Percentiles rank a stretch among this genome's conserved stretches.
phyloP scores from a whole-genome alignment of 2,329 filamentous ascomycete species.

The Diaporthe sp. region DNA sequence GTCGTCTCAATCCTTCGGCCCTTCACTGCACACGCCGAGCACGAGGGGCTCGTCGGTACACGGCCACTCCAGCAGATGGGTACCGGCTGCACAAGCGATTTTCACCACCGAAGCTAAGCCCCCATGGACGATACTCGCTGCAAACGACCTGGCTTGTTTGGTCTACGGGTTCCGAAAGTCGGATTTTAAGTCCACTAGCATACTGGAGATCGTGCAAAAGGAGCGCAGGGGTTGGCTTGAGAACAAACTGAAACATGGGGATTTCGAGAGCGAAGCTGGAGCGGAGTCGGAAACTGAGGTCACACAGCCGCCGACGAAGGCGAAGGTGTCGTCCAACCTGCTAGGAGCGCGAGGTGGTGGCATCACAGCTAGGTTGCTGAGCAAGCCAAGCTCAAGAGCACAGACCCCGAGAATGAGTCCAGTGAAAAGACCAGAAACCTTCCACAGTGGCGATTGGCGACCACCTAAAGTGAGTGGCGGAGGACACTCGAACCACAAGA shows the following conservation, averaged over 20 bases:
- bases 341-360: constrained; percentile 80
- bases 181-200: constrained; percentile 94
- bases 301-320: constrained; percentile 50
- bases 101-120: constrained; percentile 94
- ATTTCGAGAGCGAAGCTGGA: constrained; percentile 60
- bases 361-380: constrained; percentile 89
- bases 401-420: constrained; percentile 67
- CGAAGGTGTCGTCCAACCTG: constrained; percentile 61
- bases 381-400: constrained; percentile 78
- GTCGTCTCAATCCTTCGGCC: constrained; percentile 56
- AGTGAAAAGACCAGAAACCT: constrained; percentile 73
- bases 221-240: constrained; percentile 92
- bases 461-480: constrained; percentile 63
- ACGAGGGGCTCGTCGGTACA: constrained; percentile 76
- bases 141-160: constrained; percentile 95
- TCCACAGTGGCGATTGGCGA: constrained; percentile 69
- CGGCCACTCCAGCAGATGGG: constrained; percentile 90
- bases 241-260: constrained; percentile 80
- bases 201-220: constrained; percentile 92
- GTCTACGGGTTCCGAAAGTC: constrained; percentile 99
- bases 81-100: constrained; percentile 92
- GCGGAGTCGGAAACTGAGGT: constrained; percentile 55
- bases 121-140: constrained; percentile 96
- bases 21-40: constrained; percentile 59
- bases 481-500: constrained; percentile 73